A percentile compares a stretch with the other conserved stretches of the same genome.
Evolutionary conservation across 2,329 filamentous ascomycete species (phyloP).

Genomic region (Talaromyces sp.): DNA sequence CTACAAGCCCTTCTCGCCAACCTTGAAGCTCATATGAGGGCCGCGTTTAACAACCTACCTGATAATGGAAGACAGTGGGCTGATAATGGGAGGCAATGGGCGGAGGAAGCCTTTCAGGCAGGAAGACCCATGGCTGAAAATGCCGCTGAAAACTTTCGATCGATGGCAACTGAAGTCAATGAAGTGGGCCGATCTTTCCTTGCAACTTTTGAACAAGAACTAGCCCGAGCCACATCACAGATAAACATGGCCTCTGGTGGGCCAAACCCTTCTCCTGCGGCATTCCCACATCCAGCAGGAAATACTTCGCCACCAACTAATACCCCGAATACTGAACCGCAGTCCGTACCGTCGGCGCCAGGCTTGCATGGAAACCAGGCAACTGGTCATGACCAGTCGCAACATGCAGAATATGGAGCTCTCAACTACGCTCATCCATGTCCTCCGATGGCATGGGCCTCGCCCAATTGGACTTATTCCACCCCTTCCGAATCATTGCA

Average conservation of each 20-base stretch:
- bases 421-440: no score
- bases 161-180: slow-evolving; percentile 45
- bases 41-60: slow-evolving; percentile 42
- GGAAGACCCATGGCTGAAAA: slow-evolving; percentile 42
- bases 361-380: background rate
- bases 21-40: slow-evolving; percentile 42
- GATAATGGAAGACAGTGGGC: slow-evolving; percentile 38
- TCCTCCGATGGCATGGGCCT: no score
- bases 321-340: background rate
- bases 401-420: no score
- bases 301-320: slow-evolving; percentile 3
- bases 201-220: slow-evolving; percentile 40
- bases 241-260: slow-evolving; percentile 9
- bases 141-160: slow-evolving; percentile 41
- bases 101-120: slow-evolving; percentile 36
- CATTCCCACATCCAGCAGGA: background rate
- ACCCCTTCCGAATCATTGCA: no score
- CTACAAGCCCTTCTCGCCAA: slow-evolving; percentile 39
- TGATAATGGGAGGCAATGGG: slow-evolving; percentile 36
- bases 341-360: background rate
- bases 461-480: no score
- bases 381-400: background rate
- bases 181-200: slow-evolving; percentile 43
- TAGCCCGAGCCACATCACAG: slow-evolving; percentile 25
- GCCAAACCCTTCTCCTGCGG: slow-evolving; percentile 3